Percentiles rank a stretch among this genome's conserved stretches.
These are phyloP conservation scores for Acer yangbiense DNA, from an alignment of 345 rosid species.

Conservation along the genomic window DNA sequence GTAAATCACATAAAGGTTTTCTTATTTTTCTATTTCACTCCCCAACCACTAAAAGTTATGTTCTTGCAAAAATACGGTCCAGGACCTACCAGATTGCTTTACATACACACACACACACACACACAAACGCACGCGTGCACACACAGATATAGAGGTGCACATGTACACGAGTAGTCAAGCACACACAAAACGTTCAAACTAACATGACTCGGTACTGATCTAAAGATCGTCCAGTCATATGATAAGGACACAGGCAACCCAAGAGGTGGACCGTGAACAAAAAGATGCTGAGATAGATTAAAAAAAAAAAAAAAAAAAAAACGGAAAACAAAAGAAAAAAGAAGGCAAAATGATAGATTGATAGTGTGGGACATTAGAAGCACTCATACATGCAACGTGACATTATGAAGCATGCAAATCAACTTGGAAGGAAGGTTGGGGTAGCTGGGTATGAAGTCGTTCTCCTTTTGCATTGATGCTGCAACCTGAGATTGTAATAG, in stretches of 20 bases:
- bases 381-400: conserved; percentile 63
- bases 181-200: not conserved
- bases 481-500: conserved; percentile 55
- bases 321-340: not conserved
- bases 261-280: not conserved
- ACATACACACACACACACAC: not conserved
- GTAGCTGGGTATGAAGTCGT: conserved; percentile 66
- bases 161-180: not conserved
- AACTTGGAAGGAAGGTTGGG: conserved; percentile 76
- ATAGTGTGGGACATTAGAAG: conserved; percentile 1
- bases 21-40: not conserved
- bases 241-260: not conserved
- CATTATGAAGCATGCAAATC: conserved; percentile 70
- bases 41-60: not conserved
- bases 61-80: not conserved
- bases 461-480: conserved; percentile 77
- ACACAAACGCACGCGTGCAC: not conserved
- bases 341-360: not conserved
- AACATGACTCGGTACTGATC: not conserved
- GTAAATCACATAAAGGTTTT: not conserved
- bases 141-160: not conserved
- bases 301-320: not conserved
- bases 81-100: not conserved
- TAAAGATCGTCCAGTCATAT: not conserved
- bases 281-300: not conserved